Conservation (phyloP, 768 basidiomycete genomes). For the Kwoniella sp. region DNA sequence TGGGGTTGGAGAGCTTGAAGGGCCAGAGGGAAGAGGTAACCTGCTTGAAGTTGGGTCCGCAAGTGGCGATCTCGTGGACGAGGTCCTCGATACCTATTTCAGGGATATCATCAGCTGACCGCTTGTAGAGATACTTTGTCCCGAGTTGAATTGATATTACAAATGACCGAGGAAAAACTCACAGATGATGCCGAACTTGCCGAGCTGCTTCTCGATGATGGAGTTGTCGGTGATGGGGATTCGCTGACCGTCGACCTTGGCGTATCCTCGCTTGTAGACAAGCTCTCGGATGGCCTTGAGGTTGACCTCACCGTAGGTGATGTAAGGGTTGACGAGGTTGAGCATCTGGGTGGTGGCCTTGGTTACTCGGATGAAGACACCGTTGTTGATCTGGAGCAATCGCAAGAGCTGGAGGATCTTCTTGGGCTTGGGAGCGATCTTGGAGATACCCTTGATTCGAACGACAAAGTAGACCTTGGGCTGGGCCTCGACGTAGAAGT, state of each 20-base stretch:
- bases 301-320: slow-evolving; percentile 93
- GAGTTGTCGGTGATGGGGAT: slow-evolving; percentile 92
- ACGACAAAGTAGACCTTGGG: slow-evolving; percentile 97
- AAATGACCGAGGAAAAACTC: slow-evolving; percentile 13
- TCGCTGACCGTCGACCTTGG: slow-evolving; percentile 96
- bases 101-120: slow-evolving; percentile 5
- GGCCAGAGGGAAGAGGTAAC: slow-evolving; percentile 90
- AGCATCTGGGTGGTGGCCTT: slow-evolving; percentile 98
- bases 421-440: slow-evolving; percentile 98
- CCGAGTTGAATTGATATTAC: too few species aligned
- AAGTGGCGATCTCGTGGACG: slow-evolving; percentile 92
- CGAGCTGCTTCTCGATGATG: slow-evolving; percentile 85
- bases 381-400: slow-evolving; percentile 99
- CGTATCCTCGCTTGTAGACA: slow-evolving; percentile 99
- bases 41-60: slow-evolving; percentile 99
- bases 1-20: slow-evolving; percentile 99
- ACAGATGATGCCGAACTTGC: slow-evolving; percentile 93
- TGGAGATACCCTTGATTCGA: slow-evolving; percentile 98
- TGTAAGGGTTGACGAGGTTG: slow-evolving; percentile 92
- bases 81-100: slow-evolving; percentile 79
- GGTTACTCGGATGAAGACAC: slow-evolving; percentile 96
- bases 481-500: slow-evolving; percentile 97
- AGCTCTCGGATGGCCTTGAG: slow-evolving; percentile 94
- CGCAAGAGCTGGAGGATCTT: slow-evolving; percentile 99
- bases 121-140: too few species aligned